phyloP scores from a whole-genome alignment of 2,329 filamentous ascomycete genomes.

The Penicillium corylophilum region DNA sequence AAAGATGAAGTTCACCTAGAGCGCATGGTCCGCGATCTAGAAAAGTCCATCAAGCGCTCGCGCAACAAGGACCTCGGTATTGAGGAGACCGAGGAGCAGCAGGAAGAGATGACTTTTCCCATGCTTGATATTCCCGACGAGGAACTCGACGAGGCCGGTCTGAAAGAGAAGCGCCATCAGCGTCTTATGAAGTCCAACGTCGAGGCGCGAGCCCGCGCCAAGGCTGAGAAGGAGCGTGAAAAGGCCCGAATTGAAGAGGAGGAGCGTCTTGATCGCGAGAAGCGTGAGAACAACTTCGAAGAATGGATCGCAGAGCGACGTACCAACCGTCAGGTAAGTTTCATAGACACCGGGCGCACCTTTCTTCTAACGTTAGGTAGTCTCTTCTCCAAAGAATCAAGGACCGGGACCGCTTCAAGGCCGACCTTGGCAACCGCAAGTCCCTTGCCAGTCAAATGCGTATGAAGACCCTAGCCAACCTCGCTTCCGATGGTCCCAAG shows the following conservation, averaged over 20 bases:
- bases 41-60: constrained; percentile 84
- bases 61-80: constrained; percentile 92
- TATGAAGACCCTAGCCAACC: constrained; percentile 97
- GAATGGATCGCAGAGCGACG: constrained; percentile 83
- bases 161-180: constrained; percentile 93
- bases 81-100: constrained; percentile 74
- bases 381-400: constrained; percentile 80
- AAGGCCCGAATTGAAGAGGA: constrained; percentile 81
- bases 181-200: constrained; percentile 91
- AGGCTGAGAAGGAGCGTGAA: constrained; percentile 92
- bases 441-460: constrained; percentile 93
- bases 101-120: constrained; percentile 77
- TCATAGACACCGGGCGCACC: not conserved
- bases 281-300: constrained; percentile 79
- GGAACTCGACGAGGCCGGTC: constrained; percentile 81
- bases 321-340: constrained; percentile 59
- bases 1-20: constrained; percentile 88
- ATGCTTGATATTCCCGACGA: constrained; percentile 88
- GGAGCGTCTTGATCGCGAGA: constrained; percentile 77
- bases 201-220: constrained; percentile 88
- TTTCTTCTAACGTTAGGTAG: constrained; percentile 36
- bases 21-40: constrained; percentile 80
- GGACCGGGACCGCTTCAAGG: constrained; percentile 87
- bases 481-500: constrained; percentile 81
- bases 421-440: constrained; percentile 93